Evolutionary conservation across 495 filamentous ascomycete genomes (phyloP).

Genomic region (Schizothecium vesticola): DNA sequence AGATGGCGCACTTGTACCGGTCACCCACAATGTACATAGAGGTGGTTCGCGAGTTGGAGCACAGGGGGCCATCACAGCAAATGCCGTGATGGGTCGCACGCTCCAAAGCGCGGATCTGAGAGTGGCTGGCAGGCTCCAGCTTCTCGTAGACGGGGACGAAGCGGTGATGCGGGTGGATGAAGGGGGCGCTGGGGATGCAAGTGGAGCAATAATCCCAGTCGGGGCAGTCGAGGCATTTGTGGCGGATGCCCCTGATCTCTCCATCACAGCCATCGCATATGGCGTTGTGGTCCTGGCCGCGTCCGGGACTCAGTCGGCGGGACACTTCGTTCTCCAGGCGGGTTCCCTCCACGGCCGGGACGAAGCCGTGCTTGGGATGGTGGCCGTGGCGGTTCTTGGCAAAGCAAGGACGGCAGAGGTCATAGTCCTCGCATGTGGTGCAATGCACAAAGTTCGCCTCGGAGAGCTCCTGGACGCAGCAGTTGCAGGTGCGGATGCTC

Average conservation of each 20-base stretch:
- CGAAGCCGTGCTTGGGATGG: slow-evolving; percentile 82
- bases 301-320: slow-evolving; percentile 70
- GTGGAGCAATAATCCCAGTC: slow-evolving; percentile 95
- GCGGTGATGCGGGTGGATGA: slow-evolving; percentile 76
- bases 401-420: slow-evolving; percentile 83
- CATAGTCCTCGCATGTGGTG: slow-evolving; percentile 78
- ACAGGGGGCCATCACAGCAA: slow-evolving; percentile 93
- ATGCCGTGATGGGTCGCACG: slow-evolving; percentile 70
- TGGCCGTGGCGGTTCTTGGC: slow-evolving; percentile 77
- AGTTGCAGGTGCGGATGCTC: slow-evolving; percentile 81
- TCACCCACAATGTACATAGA: slow-evolving; percentile 73
- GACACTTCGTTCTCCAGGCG: slow-evolving; percentile 50
- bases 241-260: slow-evolving; percentile 80
- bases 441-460: slow-evolving; percentile 82
- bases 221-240: slow-evolving; percentile 96
- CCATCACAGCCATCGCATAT: slow-evolving; percentile 94
- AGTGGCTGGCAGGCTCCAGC: slow-evolving; percentile 46
- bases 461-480: slow-evolving; percentile 71
- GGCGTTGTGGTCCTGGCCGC: slow-evolving; percentile 74
- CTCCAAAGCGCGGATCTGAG: slow-evolving; percentile 29
- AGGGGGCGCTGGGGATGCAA: slow-evolving; percentile 60
- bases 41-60: slow-evolving; percentile 50
- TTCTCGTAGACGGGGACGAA: slow-evolving; percentile 86
- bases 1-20: slow-evolving; percentile 97
- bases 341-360: slow-evolving; percentile 53